Conservation (phyloP, 345 rosid species). For the Murraya paniculata region DNA sequence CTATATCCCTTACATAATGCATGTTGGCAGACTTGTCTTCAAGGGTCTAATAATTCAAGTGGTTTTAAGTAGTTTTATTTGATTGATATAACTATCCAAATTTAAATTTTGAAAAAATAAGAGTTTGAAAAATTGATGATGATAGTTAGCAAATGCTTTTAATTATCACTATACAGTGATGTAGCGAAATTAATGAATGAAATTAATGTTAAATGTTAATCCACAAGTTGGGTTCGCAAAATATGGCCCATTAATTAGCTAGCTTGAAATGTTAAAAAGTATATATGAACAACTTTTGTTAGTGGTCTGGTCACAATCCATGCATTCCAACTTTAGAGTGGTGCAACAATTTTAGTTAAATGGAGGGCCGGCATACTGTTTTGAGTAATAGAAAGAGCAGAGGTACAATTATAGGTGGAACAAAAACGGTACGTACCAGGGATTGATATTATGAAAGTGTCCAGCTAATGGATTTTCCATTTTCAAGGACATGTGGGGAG, state of each 20-base stretch:
- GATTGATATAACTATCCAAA: no score
- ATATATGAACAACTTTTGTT: neutral
- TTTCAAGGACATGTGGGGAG: neutral
- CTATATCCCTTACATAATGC: no score
- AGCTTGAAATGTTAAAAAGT: neutral
- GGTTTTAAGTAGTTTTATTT: no score
- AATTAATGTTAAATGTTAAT: neutral
- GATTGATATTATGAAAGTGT: neutral
- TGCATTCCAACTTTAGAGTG: constrained; percentile 3
- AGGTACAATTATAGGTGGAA: neutral
- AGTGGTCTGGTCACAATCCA: constrained; percentile 9
- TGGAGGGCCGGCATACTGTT: neutral
- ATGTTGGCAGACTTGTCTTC: no score
- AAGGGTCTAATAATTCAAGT: no score
- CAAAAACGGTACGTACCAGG: neutral
- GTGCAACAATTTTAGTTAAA: neutral
- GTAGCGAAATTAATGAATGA: neutral
- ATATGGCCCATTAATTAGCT: neutral
- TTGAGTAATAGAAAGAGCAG: neutral
- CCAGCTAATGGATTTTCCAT: constrained; percentile 8
- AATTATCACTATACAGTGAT: no score
- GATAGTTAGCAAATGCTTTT: neutral
- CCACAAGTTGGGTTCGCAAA: neutral
- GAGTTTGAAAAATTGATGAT: neutral
- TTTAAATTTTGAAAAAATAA: no score